Evolutionary conservation across 1,284 basidiomycete species (phyloP).

Genomic region (Heimioporus punctisporus): DNA sequence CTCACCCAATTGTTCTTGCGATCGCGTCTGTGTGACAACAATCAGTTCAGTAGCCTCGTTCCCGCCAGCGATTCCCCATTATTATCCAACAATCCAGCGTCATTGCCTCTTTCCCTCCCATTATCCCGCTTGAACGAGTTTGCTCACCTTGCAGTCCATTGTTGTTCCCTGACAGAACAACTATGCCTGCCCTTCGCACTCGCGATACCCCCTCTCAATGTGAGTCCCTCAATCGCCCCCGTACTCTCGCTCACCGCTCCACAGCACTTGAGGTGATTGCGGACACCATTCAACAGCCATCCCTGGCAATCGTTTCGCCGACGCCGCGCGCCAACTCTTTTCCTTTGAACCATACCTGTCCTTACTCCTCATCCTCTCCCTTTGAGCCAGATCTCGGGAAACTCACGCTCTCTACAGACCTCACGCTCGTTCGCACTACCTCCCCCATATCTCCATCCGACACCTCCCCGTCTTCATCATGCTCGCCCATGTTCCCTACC

Average conservation of each 20-base stretch:
- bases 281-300: constrained; percentile 58
- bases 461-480: constrained; percentile 18
- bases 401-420: constrained; percentile 41
- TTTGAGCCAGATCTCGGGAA: constrained; percentile 68
- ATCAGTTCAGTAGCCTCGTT: constrained; percentile 38
- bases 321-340: constrained; percentile 79
- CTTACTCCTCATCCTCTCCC: constrained; percentile 64
- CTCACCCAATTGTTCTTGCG: constrained; percentile 60
- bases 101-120: constrained; percentile 26
- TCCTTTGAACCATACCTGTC: constrained; percentile 60
- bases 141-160: constrained; percentile 32
- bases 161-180: constrained; percentile 36
- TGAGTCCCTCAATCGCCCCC: constrained; percentile 34
- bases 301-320: constrained; percentile 67
- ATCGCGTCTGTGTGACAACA: constrained; percentile 46
- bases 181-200: constrained; percentile 77
- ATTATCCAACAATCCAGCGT: constrained; percentile 33
- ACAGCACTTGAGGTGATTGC: constrained; percentile 75
- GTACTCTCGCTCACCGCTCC: constrained; percentile 29
- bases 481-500: constrained; percentile 41
- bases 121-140: constrained; percentile 33
- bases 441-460: constrained; percentile 43
- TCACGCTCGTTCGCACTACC: constrained; percentile 46
- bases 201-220: constrained; percentile 68
- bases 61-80: constrained; percentile 45